A percentile compares a stretch with the other conserved stretches of the same genome.
Conservation (phyloP, 352 stramenopile species). For the Phytopythium sindhum region DNA sequence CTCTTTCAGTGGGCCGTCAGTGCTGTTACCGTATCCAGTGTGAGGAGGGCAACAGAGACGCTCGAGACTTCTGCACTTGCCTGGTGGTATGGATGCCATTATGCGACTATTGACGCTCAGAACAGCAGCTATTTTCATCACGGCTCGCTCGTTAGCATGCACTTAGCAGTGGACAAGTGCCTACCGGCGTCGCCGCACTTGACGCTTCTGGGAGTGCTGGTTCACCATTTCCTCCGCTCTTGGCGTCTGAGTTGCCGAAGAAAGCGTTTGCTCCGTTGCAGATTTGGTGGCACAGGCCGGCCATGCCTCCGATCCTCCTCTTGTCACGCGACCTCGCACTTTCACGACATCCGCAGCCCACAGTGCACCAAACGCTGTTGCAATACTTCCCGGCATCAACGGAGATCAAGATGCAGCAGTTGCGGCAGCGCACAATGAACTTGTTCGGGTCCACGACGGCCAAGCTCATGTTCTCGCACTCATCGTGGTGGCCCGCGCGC, state of each 20-base stretch:
- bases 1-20: conserved; percentile 18
- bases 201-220: not conserved
- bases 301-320: not conserved
- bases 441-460: conserved; percentile 12
- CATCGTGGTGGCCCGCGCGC: conserved; percentile 23
- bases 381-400: not conserved
- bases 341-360: not conserved
- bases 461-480: conserved; percentile 11
- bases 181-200: not conserved
- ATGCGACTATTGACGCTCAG: not conserved
- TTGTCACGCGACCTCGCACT: not conserved
- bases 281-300: not conserved
- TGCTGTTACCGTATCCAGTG: conserved; percentile 15
- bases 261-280: not conserved
- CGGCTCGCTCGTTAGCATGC: not conserved
- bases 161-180: not conserved
- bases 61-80: no score
- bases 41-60: not conserved
- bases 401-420: not conserved
- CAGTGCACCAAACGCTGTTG: not conserved
- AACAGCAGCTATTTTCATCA: not conserved
- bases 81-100: not conserved
- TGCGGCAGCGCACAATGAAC: not conserved
- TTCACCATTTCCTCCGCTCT: not conserved
- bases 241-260: conserved; percentile 4